Evolutionary conservation across 352 stramenopile genomes (phyloP), one percentile per base, ranked within the genome.

Genomic region (Phytophthora vignae): DNA sequence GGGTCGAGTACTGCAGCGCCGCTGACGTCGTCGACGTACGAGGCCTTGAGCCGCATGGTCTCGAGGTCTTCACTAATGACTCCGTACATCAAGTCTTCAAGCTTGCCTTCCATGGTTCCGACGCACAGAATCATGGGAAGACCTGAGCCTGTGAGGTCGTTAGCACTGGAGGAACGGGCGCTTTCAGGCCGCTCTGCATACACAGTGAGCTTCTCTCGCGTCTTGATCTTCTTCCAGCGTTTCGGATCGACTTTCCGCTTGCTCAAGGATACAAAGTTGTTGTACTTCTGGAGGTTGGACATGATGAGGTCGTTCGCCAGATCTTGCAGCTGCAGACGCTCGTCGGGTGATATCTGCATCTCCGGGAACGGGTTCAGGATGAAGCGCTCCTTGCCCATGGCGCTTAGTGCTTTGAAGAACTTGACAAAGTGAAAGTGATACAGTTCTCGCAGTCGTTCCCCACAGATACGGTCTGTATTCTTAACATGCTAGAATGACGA

Each of bases 211-310:
- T 74, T 62, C 25, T 85, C 69, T 5, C 73, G 64, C 3, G 55
- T 61, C 52, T 77, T 79, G 60, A 85, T 65, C 15, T 67, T 55
- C 36, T 83, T 83, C 75, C 78, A 85, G 2, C 70, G 44, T 21
- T 22, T 58, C 10, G 53, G 19, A 56, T 81, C 57, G 14, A 84
- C 52, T 14, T 57, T 61, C 9, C 71, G 68, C 65, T 62, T 60
- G 11, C 31, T 55, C 4, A 58, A 22, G 7, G 75, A 59, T n/a
- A 76, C 70, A 33, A 66, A 64, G 3, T 63, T 64, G 31, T 83
- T 64, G 50, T 70, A 67, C 10, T 67, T 62, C 0, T 59, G 22
- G 55, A 64, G 48, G 55, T 68, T 68, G 49, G 68, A 46, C 55
- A 64, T 55, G 38, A 78, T 71, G 38, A 71, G 38, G 14, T 19